Percentiles rank a stretch among this genome's conserved stretches.
phyloP scores from a whole-genome alignment of 192 early-diverging fungal genomes.

The Phlyctochytrium arcticum region DNA sequence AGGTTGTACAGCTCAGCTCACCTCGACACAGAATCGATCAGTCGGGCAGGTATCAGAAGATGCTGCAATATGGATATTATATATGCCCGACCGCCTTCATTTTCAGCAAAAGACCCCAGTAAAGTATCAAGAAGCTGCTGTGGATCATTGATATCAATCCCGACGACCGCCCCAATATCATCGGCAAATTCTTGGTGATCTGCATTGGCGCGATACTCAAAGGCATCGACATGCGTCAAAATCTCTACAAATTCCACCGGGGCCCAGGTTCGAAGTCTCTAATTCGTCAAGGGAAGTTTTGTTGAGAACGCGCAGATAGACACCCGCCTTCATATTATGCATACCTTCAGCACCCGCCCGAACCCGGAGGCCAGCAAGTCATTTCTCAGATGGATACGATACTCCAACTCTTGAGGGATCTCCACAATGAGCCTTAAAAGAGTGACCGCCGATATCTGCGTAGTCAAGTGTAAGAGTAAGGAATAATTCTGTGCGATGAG shows the following conservation, averaged over 20 bases:
- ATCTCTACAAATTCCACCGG: constrained; percentile 38
- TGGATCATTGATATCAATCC: constrained; percentile 37
- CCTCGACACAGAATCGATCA: constrained; percentile 27
- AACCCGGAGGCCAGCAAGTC: constrained; percentile 38
- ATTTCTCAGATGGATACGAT: constrained; percentile 41
- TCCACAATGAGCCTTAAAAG: constrained; percentile 39
- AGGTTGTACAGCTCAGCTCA: not conserved
- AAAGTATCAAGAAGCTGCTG: constrained; percentile 28
- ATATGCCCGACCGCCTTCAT: constrained; percentile 14
- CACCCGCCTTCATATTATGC: too few relatives aligned
- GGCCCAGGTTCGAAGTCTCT: constrained; percentile 41
- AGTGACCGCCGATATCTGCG: constrained; percentile 35
- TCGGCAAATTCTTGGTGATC: constrained; percentile 42
- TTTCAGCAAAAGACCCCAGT: constrained; percentile 19
- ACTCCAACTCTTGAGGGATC: constrained; percentile 40
- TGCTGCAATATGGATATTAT: constrained; percentile 32
- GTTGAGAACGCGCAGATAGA: too few relatives aligned
- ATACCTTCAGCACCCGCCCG: constrained; percentile 29
- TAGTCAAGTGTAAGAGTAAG: not conserved
- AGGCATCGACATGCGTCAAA: constrained; percentile 36
- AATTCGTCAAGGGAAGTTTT: too few relatives aligned
- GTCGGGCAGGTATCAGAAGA: constrained; percentile 32
- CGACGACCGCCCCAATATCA: constrained; percentile 28
- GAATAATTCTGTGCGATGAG: not conserved
- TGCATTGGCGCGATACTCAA: constrained; percentile 26